A percentile compares a stretch with the other conserved stretches of the same genome.
phyloP scores from a whole-genome alignment of 208 protist species.

The Trypanosoma platydactyli region DNA sequence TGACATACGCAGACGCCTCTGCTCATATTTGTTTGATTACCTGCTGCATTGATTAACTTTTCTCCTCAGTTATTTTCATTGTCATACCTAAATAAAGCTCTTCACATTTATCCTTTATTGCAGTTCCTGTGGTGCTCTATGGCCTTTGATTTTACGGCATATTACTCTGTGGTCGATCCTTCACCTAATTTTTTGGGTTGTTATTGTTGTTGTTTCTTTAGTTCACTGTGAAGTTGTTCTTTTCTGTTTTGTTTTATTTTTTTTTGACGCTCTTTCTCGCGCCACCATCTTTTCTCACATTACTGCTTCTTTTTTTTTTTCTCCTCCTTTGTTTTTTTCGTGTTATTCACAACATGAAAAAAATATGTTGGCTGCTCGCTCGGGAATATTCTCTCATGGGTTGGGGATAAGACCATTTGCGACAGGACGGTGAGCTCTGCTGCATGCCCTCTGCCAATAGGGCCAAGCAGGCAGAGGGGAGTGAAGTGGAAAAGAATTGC shows the following conservation, averaged over 20 bases:
- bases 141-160: no score
- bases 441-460: neutral
- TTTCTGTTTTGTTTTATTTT: conserved; percentile 16
- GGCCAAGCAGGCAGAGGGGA: neutral
- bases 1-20: conserved; percentile 1
- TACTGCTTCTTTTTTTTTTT: conserved; percentile 1
- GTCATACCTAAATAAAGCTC: neutral
- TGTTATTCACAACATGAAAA: no score
- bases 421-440: neutral
- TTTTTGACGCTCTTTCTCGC: conserved; percentile 1
- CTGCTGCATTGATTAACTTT: neutral
- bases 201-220: no score
- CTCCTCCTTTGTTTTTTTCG: no score
- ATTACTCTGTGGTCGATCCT: no score
- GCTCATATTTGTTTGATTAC: neutral
- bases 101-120: no score
- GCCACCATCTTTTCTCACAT: neutral
- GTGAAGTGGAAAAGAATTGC: neutral
- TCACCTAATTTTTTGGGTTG: no score
- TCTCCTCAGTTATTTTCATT: neutral
- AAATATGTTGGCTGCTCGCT: no score
- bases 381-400: no score
- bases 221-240: neutral
- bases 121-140: no score
- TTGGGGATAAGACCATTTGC: no score